Conservation (phyloP, 1,139 yeast species). For the Suhomyces panamericanus region DNA sequence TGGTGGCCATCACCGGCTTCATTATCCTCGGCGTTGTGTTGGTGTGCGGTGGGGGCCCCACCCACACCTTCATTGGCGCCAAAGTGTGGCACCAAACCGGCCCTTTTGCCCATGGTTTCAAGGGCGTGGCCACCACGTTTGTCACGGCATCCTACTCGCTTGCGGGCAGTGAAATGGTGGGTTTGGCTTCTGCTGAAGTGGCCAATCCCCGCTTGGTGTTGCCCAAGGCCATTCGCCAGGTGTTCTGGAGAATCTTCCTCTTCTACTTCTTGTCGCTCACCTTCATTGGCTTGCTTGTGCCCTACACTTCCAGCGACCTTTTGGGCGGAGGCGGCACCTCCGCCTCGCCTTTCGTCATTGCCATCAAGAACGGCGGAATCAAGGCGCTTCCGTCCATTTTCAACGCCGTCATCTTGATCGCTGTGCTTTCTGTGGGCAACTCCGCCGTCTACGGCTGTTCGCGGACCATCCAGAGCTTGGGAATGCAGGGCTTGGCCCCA, state of each 20-base stretch:
- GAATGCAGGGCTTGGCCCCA: conserved; percentile 46
- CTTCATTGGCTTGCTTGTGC: conserved; percentile 40
- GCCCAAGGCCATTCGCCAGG: conserved; percentile 45
- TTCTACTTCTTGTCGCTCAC: conserved; percentile 43
- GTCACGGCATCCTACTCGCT: conserved; percentile 87
- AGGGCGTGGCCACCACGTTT: conserved; percentile 81
- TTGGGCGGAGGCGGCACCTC: conserved; percentile 34
- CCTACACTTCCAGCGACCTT: conserved; percentile 32
- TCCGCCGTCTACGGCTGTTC: conserved; percentile 48
- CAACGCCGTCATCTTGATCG: conserved; percentile 42
- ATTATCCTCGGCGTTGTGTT: conserved; percentile 40
- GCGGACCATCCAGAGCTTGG: conserved; percentile 42
- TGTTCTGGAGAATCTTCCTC: conserved; percentile 45
- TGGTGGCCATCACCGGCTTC: conserved; percentile 45
- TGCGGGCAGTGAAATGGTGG: conserved; percentile 81
- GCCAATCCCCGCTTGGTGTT: conserved; percentile 54
- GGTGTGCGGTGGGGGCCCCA: conserved; percentile 45
- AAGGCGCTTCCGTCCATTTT: conserved; percentile 44
- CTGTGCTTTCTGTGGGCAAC: conserved; percentile 47
- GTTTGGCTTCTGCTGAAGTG: conserved; percentile 85
- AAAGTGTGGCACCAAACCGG: conserved; percentile 46
- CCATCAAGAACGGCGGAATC: conserved; percentile 44
- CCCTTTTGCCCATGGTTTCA: conserved; percentile 58
- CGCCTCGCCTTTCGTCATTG: conserved; percentile 47
- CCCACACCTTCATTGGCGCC: conserved; percentile 60